A percentile compares a stretch with the other conserved stretches of the same genome.
Evolutionary conservation across 1,139 yeast genomes (phyloP).

Genomic region (Debaryomyces robertsiae): DNA sequence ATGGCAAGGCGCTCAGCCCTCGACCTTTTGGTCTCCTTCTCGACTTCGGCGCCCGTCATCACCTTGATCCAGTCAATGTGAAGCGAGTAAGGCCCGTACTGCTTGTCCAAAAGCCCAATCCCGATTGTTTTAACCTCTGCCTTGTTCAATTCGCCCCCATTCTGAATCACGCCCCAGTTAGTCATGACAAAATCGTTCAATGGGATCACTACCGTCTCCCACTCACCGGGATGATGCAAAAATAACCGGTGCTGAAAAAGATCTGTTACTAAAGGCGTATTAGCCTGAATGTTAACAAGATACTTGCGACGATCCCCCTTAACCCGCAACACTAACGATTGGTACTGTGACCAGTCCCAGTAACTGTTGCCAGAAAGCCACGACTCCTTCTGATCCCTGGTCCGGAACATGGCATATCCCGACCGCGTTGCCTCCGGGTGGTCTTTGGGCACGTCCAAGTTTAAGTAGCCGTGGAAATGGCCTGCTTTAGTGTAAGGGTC

Average conservation of each 20-base stretch:
- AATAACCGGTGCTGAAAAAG: constrained; percentile 81
- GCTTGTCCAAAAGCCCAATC: constrained; percentile 75
- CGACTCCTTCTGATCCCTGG: constrained; percentile 60
- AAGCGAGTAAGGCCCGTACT: constrained; percentile 74
- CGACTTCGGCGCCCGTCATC: constrained; percentile 57
- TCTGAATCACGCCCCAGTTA: constrained; percentile 80
- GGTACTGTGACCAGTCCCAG: constrained; percentile 67
- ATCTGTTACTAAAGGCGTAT: constrained; percentile 76
- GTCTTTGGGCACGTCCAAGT: constrained; percentile 72
- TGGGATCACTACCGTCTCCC: constrained; percentile 85
- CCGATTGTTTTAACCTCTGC: constrained; percentile 74
- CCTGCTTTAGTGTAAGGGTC: constrained; percentile 45
- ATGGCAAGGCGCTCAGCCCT: constrained; percentile 30
- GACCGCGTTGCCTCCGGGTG: constrained; percentile 68
- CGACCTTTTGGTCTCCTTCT: constrained; percentile 37
- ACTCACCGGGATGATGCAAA: constrained; percentile 70
- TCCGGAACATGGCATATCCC: constrained; percentile 88
- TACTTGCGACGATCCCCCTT: constrained; percentile 76
- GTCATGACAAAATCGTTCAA: constrained; percentile 79
- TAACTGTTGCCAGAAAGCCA: constrained; percentile 49
- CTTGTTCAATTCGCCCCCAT: constrained; percentile 61
- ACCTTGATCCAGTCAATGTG: constrained; percentile 76
- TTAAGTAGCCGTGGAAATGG: constrained; percentile 70
- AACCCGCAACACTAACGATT: constrained; percentile 67
- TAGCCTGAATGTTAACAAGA: constrained; percentile 79